A percentile compares a stretch with the other conserved stretches of the same genome.
phyloP scores from a whole-genome alignment of 306 rosid species.

The Spatholobus suberectus region DNA sequence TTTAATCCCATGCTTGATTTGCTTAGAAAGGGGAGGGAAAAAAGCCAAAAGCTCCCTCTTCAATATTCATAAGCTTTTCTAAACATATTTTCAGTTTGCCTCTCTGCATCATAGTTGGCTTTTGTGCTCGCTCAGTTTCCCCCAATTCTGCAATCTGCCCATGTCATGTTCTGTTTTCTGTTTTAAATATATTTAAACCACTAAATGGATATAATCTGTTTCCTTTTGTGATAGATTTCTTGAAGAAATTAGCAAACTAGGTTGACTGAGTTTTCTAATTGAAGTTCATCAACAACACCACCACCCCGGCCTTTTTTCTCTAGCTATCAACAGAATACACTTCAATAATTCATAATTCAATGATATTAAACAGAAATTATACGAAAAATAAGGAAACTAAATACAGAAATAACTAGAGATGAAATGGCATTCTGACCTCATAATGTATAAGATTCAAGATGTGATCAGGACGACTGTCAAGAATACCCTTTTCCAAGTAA shows the following conservation, averaged over 20 bases:
- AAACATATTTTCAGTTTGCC: neutral
- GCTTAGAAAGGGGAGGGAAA: neutral
- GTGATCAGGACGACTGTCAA: slow-evolving; percentile 85
- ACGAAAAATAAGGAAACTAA: neutral
- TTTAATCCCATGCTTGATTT: neutral
- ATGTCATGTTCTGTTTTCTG: neutral
- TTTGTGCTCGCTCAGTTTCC: neutral
- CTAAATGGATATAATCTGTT: neutral
- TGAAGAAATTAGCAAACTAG: slow-evolving; percentile 24
- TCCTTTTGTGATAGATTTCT: neutral
- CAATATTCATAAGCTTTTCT: neutral
- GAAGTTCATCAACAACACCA: neutral
- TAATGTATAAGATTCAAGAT: slow-evolving; percentile 88
- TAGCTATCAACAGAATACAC: neutral
- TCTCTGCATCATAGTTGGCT: neutral
- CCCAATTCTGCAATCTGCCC: neutral
- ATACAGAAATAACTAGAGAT: slow-evolving; percentile 28
- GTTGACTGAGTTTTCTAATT: neutral
- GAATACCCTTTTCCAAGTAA: slow-evolving; percentile 82
- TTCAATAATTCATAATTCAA: neutral
- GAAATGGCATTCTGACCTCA: slow-evolving; percentile 62
- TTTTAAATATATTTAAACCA: slow-evolving; percentile 14
- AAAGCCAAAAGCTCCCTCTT: neutral
- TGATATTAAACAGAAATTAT: neutral
- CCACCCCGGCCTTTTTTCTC: neutral